Evolutionary conservation across 2,329 filamentous ascomycete species (phyloP).

Genomic region (Emergomyces orientalis): DNA sequence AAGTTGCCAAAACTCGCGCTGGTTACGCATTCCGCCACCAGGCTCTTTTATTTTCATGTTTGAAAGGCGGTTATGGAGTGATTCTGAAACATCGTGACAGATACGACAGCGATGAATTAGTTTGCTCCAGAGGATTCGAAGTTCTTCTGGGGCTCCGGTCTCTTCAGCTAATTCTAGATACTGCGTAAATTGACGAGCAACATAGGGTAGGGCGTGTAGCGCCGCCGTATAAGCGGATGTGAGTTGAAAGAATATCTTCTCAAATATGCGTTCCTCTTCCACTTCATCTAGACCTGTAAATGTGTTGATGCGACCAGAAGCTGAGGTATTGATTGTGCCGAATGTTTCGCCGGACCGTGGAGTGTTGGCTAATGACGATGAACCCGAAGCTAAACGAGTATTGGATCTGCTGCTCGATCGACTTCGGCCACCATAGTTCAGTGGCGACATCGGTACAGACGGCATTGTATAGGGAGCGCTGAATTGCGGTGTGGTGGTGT

Average conservation of each 20-base stretch:
- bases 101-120: constrained; percentile 63
- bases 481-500: constrained; percentile 24
- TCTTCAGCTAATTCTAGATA: constrained; percentile 56
- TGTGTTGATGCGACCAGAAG: constrained; percentile 43
- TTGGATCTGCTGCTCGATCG: constrained; percentile 46
- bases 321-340: constrained; percentile 39
- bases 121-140: constrained; percentile 57
- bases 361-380: constrained; percentile 50
- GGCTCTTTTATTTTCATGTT: constrained; percentile 79
- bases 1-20: constrained; percentile 55
- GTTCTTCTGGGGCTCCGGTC: constrained; percentile 49
- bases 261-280: constrained; percentile 73
- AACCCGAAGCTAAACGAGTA: constrained; percentile 39
- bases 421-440: constrained; percentile 31
- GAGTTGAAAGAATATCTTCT: constrained; percentile 69
- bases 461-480: constrained; percentile 6
- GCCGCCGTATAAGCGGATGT: constrained; percentile 65
- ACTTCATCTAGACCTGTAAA: constrained; percentile 55
- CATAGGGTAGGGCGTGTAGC: constrained; percentile 59
- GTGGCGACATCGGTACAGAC: constrained; percentile 18
- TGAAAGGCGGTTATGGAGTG: constrained; percentile 62
- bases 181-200: constrained; percentile 56
- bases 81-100: constrained; percentile 63
- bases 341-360: constrained; percentile 79
- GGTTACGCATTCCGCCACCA: constrained; percentile 52